A percentile compares a stretch with the other conserved stretches of the same genome.
phyloP scores from a whole-genome alignment of 176 grass and related monocot species.

The Rhynchospora breviuscula region DNA sequence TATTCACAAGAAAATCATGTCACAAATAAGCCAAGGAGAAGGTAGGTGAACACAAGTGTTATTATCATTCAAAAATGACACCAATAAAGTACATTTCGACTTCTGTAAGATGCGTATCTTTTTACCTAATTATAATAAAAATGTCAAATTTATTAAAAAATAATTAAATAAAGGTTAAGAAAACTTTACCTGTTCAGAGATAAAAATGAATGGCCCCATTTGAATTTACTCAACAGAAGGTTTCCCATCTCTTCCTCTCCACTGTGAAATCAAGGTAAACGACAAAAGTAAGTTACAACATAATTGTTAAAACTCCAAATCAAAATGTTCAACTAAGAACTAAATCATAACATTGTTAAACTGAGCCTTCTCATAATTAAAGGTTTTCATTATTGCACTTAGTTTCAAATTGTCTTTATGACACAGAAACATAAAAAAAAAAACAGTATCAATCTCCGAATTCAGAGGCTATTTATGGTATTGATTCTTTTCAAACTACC shows the following conservation, averaged over 20 bases:
- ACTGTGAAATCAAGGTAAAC: slow-evolving; percentile 34
- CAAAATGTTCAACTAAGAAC: background rate
- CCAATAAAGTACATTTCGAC: background rate
- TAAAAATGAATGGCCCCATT: slow-evolving; percentile 94
- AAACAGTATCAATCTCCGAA: background rate
- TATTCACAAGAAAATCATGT: background rate
- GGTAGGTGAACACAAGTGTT: background rate
- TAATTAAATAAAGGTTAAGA: background rate
- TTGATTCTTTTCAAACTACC: background rate
- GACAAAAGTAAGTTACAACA: background rate
- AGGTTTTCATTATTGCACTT: too few species aligned
- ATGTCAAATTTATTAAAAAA: background rate
- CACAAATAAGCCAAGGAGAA: background rate
- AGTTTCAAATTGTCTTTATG: background rate
- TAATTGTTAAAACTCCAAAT: background rate
- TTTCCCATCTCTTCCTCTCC: slow-evolving; percentile 69
- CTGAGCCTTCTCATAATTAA: background rate
- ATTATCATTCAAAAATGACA: background rate
- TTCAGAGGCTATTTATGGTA: background rate
- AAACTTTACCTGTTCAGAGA: slow-evolving; percentile 75
- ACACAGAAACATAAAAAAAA: background rate
- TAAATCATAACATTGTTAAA: background rate
- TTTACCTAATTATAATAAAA: background rate
- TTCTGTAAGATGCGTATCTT: background rate
- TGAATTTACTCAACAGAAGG: slow-evolving; percentile 77